Evolutionary conservation across 148 eudicot species (phyloP), one percentile per base, ranked within the genome.

Genomic region (Amaranthus cruentus): DNA sequence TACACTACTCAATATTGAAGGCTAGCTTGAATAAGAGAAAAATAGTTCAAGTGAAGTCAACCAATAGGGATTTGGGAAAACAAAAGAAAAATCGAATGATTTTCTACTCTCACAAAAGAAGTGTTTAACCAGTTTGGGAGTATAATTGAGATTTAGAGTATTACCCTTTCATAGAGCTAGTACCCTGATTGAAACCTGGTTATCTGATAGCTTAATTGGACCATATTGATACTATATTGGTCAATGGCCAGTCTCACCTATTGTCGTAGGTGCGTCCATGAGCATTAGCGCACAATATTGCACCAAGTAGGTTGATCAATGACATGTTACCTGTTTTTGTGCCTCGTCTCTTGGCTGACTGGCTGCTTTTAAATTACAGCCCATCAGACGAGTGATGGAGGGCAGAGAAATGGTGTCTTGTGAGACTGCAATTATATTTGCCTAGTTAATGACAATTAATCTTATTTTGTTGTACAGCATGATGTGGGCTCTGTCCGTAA

Each of bases 381-480:
- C 69, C 12, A 59, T 9, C 49, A 48, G 48, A 55, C 6, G 15
- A 55, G 47, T 47, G 77, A 44, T 28, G 38, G 38, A 28, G 38
- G 38, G 38, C 38, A 0, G 38, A 28, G 38, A 28, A 28, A 28
- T 28, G 38, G 38, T 28, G 38, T 28, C 38, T 28, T 28, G 38
- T 28, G 38, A 28, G 38, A 13, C 55, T 50, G 3, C 57, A 43
- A 58, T 73, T 12, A 49, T 55, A 51, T 55, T 73, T 73, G 68
- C 60, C 69, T 7, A 49, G 15, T 60, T 50, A 2, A 38, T 58
- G 18, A 7, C 9, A 7, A 48, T 3, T 46, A 57, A 53, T 66
- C 70, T 72, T 77, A 59, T 73, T 70, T 64, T 73, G 5, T 68
- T 81, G 38, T 79, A 70, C 85, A 82, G 87, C 51, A 71, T 58